A percentile compares a stretch with the other conserved stretches of the same genome.
Evolutionary conservation across 2,329 filamentous ascomycete genomes (phyloP).

Genomic region (Fusarium buxicola): DNA sequence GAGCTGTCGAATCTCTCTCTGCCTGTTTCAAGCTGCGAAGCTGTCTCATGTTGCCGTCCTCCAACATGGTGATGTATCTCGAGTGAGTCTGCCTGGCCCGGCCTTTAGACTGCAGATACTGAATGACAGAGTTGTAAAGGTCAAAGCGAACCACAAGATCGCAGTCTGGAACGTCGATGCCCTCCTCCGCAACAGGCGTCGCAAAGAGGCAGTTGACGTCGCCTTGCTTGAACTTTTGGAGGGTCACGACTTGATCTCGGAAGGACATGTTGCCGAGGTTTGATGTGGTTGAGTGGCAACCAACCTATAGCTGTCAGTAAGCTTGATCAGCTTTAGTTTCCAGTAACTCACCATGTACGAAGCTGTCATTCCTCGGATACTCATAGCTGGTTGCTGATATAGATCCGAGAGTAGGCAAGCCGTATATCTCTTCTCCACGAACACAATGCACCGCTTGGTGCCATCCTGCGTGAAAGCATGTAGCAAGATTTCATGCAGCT

Average conservation of each 20-base stretch:
- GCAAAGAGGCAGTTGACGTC: constrained; percentile 73
- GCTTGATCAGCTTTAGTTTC: background rate
- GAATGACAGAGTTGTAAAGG: constrained; percentile 88
- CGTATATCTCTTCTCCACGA: constrained; percentile 83
- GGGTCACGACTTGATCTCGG: constrained; percentile 77
- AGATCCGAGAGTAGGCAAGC: constrained; percentile 79
- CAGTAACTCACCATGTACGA: constrained; percentile 68
- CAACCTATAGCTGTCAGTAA: constrained; percentile 44
- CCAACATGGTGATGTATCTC: constrained; percentile 86
- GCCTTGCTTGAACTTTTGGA: constrained; percentile 73
- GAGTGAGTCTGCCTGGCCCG: constrained; percentile 83
- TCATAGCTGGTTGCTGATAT: constrained; percentile 67
- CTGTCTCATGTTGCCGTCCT: constrained; percentile 74
- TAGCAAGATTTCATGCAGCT: constrained; percentile 70
- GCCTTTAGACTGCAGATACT: constrained; percentile 93
- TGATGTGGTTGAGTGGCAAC: constrained; percentile 46
- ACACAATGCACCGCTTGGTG: constrained; percentile 78
- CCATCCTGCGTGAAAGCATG: constrained; percentile 72
- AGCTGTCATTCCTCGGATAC: constrained; percentile 68
- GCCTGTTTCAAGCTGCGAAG: constrained; percentile 67
- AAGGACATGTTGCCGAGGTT: constrained; percentile 74
- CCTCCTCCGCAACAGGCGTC: constrained; percentile 75
- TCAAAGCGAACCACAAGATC: constrained; percentile 82
- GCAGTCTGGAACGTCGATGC: constrained; percentile 75
- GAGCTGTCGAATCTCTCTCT: constrained; percentile 67